Percentiles rank a stretch among this genome's conserved stretches.
These are phyloP conservation scores for Euphorbia peplus DNA, from an alignment of 345 rosid genomes.

Conservation along the genomic window DNA sequence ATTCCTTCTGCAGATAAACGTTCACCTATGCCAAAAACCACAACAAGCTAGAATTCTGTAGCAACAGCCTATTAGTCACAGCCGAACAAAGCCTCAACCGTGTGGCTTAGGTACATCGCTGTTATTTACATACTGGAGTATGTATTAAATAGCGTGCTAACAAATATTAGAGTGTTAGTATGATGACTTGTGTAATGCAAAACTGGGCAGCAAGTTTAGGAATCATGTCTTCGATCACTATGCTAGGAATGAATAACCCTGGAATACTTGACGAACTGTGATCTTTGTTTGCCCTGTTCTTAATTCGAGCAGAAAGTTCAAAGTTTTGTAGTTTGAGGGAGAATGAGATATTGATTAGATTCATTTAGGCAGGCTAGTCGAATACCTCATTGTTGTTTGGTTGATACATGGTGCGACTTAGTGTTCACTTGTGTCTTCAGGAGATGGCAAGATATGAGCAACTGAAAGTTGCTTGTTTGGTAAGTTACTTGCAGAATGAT, in stretches of 20 bases:
- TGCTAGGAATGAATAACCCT: not conserved
- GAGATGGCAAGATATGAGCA: constrained; percentile 90
- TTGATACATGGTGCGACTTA: constrained; percentile 5
- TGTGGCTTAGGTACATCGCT: not conserved
- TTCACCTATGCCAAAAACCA: not conserved
- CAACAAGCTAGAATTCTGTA: not conserved
- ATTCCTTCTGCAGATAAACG: constrained; percentile 1
- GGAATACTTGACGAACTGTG: not conserved
- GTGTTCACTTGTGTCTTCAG: constrained; percentile 40
- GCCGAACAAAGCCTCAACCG: not conserved
- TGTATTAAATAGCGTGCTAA: too few relatives aligned
- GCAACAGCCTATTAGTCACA: not conserved
- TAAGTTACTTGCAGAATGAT: constrained; percentile 18
- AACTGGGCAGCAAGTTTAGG: too few relatives aligned
- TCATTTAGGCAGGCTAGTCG: not conserved
- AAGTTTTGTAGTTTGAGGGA: not conserved
- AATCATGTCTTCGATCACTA: not conserved
- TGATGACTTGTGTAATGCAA: not conserved
- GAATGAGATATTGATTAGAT: not conserved
- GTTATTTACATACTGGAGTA: not conserved
- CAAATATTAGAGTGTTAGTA: not conserved
- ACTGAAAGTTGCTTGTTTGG: constrained; percentile 79
- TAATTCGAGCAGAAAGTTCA: not conserved
- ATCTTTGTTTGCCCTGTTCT: not conserved
- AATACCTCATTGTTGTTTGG: not conserved